phyloP scores from a whole-genome alignment of 2,329 filamentous ascomycete genomes.

The Aspergillus costaricaensis region DNA sequence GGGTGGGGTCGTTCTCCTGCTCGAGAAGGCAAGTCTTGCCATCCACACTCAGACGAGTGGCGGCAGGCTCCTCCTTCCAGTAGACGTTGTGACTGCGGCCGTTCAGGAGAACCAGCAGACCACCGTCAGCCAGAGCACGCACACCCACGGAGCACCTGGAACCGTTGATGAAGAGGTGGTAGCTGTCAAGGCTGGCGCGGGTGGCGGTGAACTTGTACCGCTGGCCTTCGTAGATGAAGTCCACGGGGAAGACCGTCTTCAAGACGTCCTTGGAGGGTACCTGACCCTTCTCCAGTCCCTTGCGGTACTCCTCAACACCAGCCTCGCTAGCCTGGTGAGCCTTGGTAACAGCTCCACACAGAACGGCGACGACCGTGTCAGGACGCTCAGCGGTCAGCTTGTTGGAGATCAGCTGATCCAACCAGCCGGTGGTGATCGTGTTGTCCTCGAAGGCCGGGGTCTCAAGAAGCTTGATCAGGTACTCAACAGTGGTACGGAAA shows the following conservation, averaged over 20 bases:
- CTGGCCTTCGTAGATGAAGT: constrained; percentile 97
- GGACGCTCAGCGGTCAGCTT: constrained; percentile 95
- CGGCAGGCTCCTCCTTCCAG: constrained; percentile 98
- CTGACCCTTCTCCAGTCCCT: constrained; percentile 92
- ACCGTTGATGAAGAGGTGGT: constrained; percentile 98
- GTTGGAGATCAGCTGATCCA: constrained; percentile 97
- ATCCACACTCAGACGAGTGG: constrained; percentile 92
- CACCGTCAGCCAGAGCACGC: constrained; percentile 88
- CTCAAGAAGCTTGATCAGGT: constrained; percentile 97
- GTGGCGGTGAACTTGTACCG: constrained; percentile 99
- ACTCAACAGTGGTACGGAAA: constrained; percentile 97
- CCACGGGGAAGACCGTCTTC: constrained; percentile 95
- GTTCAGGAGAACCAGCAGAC: constrained; percentile 83
- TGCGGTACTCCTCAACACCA: constrained; percentile 82
- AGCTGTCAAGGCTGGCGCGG: constrained; percentile 86
- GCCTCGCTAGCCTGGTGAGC: constrained; percentile 91
- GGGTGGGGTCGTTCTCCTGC: constrained; percentile 98
- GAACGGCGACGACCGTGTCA: constrained; percentile 88
- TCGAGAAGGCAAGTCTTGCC: constrained; percentile 97
- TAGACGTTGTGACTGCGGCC: constrained; percentile 97
- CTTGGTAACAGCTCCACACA: constrained; percentile 93
- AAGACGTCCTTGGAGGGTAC: constrained; percentile 95
- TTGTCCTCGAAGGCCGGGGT: constrained; percentile 98
- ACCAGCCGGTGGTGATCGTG: constrained; percentile 98
- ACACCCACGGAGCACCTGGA: constrained; percentile 95